These are phyloP conservation scores for Penium margaritaceum DNA, from an alignment of 139 green algal genomes.

Conservation along the genomic window DNA sequence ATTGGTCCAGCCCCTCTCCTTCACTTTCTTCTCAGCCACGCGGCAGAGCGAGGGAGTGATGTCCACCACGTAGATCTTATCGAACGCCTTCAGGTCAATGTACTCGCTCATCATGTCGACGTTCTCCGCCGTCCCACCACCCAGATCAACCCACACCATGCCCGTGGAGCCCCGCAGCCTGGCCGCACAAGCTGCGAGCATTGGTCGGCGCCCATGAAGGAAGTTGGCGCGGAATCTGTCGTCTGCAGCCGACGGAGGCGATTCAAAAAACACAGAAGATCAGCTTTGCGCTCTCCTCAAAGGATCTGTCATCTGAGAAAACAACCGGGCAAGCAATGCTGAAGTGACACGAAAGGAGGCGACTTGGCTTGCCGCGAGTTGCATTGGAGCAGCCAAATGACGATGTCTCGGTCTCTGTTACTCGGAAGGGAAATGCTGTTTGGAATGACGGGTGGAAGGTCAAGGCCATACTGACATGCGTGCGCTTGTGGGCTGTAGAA, in stretches of 20 bases:
- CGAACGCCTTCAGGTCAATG: constrained; percentile 79
- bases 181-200: constrained; percentile 82
- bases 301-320: no score
- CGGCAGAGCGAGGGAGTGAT: constrained; percentile 83
- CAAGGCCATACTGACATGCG: constrained; percentile 42
- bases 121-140: constrained; percentile 88
- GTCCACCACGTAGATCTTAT: constrained; percentile 92
- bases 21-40: constrained; percentile 70
- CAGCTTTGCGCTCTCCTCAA: neutral
- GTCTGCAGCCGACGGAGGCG: constrained; percentile 58
- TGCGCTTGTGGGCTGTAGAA: constrained; percentile 47
- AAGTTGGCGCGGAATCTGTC: constrained; percentile 87
- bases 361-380: no score
- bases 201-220: constrained; percentile 80
- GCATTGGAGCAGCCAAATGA: no score
- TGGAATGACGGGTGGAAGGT: no score
- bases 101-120: constrained; percentile 87
- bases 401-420: no score
- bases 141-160: constrained; percentile 88
- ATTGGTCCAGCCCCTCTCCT: constrained; percentile 78
- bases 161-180: constrained; percentile 58
- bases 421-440: neutral
- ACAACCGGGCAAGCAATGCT: no score
- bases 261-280: neutral
- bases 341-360: no score